These are phyloP conservation scores for Phytophthora pisi DNA, from an alignment of 352 stramenopile genomes.

Conservation along the genomic window DNA sequence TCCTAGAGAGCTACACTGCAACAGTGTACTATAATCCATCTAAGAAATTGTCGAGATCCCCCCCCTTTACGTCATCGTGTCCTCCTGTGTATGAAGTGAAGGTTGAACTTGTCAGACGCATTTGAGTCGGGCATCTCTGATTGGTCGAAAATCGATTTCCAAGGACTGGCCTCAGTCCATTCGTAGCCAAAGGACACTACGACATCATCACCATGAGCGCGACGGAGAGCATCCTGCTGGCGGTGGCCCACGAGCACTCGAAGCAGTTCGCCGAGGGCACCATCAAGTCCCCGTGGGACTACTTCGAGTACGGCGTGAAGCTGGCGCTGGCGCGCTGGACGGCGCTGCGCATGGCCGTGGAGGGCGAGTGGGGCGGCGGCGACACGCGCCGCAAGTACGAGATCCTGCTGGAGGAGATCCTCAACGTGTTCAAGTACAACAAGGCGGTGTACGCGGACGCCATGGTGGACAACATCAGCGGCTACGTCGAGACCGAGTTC, in stretches of 20 bases:
- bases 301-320: conserved; percentile 87
- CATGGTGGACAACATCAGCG: conserved; percentile 67
- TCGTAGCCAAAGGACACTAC: neutral
- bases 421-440: conserved; percentile 85
- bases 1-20: conserved; percentile 31
- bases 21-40: conserved; percentile 42
- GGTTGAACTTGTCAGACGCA: conserved; percentile 7
- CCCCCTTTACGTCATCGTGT: neutral
- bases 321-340: conserved; percentile 80
- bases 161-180: conserved; percentile 28
- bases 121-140: neutral
- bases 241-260: conserved; percentile 60
- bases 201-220: conserved; percentile 33
- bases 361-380: conserved; percentile 83
- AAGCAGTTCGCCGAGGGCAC: conserved; percentile 50
- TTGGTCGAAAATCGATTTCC: conserved; percentile 18
- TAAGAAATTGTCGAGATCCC: conserved; percentile 5
- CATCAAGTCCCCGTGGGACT: conserved; percentile 82
- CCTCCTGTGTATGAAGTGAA: neutral
- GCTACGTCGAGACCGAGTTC: conserved; percentile 82
- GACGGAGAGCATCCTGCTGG: conserved; percentile 59
- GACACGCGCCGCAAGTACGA: conserved; percentile 85
- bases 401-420: conserved; percentile 78
- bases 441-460: conserved; percentile 72
- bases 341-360: conserved; percentile 82